Base-by-base conservation (phyloP, 1,284 basidiomycete species). In the Leccinum pallidistipes region DNA sequence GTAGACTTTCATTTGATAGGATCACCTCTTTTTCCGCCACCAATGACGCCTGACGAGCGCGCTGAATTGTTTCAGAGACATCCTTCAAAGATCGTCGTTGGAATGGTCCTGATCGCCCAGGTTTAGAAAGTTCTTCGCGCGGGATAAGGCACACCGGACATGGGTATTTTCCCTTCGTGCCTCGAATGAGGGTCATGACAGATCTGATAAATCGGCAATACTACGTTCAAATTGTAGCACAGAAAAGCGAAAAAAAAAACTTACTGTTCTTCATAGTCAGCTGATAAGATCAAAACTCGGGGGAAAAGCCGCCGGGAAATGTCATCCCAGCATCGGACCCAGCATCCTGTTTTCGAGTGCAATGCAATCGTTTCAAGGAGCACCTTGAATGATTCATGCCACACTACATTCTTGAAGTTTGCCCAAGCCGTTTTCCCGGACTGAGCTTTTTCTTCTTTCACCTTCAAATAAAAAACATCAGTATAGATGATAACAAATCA, bases 201-300 rank as follows among this genome's bases (percentile, higher is more conserved):
- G 58, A 64, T 61, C 72, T n/a, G 16, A 45, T n/a, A 21, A 45
- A n/a, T 45, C 1, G n/a, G 8, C 27, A 29, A 29, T 29, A 29
- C 27, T 45, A 45, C 43, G 9, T n/a, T 9, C 18, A 45, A n/a
- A 45, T 45, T 45, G 3, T 21, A 45, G 16, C 10, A n/a, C 18
- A 45, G 18, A 21, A 21, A 45, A 21, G 43, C 43, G 24, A 10
- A n/a, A n/a, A 21, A 16, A n/a, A 21, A 55, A 34, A 66, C 76
- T 51, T 57, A 80, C 78, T 75, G 72, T 66, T 80, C 79, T 58
- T 79, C 75, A 62, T 76, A 79, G 59, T 79, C 78, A 1, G 74
- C 74, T 5, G 74, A 74, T 8, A 79, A 56, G 43, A 78, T 74
- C 5, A 79, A 61, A 52, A 79, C 66, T 5, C 64, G 36, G 7